phyloP scores from a whole-genome alignment of 306 rosid genomes.

The Vigna trinervia region DNA sequence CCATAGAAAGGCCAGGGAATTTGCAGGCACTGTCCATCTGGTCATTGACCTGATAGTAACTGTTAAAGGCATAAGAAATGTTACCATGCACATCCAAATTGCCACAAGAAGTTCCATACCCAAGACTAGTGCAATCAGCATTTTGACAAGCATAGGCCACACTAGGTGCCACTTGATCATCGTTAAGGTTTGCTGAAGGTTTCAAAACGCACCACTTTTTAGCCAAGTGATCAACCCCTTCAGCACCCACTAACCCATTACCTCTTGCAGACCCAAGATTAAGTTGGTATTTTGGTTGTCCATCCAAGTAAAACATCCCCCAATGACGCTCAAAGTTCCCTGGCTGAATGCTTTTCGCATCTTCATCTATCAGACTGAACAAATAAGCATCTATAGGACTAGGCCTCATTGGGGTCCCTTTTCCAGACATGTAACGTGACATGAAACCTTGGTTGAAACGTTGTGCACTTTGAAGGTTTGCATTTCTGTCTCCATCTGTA shows the following conservation, averaged over 20 bases:
- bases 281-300: constrained; percentile 81
- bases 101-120: constrained; percentile 81
- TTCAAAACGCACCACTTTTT: constrained; percentile 80
- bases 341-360: constrained; percentile 79
- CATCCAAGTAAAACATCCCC: constrained; percentile 85
- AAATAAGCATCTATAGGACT: constrained; percentile 81
- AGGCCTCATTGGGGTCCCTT: constrained; percentile 86
- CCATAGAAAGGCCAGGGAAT: constrained; percentile 73
- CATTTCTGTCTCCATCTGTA: constrained; percentile 83
- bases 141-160: constrained; percentile 79
- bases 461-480: constrained; percentile 71
- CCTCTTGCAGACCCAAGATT: constrained; percentile 55
- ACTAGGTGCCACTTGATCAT: constrained; percentile 67
- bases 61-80: constrained; percentile 85
- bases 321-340: constrained; percentile 95
- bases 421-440: constrained; percentile 61
- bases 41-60: constrained; percentile 73
- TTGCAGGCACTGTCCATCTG: constrained; percentile 75
- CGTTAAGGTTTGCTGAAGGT: constrained; percentile 69
- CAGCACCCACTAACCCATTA: constrained; percentile 66
- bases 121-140: constrained; percentile 92
- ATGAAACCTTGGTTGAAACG: constrained; percentile 88
- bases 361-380: constrained; percentile 90
- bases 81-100: constrained; percentile 68
- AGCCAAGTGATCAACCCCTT: constrained; percentile 57